Conservation (phyloP, 768 basidiomycete genomes). For the Serendipita sp. region DNA sequence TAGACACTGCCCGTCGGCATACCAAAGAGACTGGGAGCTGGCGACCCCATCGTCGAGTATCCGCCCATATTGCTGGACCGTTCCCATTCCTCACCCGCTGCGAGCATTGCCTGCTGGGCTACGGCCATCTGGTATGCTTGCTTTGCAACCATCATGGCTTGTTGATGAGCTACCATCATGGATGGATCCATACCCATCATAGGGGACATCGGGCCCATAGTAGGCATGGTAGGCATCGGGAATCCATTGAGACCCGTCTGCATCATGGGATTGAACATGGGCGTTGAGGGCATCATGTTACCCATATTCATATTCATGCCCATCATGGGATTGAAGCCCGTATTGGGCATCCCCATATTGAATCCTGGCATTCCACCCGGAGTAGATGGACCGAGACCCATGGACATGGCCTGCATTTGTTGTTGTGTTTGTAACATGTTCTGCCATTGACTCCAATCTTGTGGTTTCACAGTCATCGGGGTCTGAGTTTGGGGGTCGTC, state of each 20-base stretch:
- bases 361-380: slow-evolving; percentile 16
- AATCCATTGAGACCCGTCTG: background rate
- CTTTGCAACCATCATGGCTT: slow-evolving; percentile 73
- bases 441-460: slow-evolving; percentile 30
- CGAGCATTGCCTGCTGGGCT: slow-evolving; percentile 77
- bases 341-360: slow-evolving; percentile 20
- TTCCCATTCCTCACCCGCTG: slow-evolving; percentile 86
- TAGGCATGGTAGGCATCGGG: slow-evolving; percentile 3
- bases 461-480: slow-evolving; percentile 16
- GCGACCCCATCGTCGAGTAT: slow-evolving; percentile 19
- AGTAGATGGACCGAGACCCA: slow-evolving; percentile 15
- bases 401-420: slow-evolving; percentile 15
- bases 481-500: slow-evolving; percentile 14
- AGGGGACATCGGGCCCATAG: slow-evolving; percentile 8
- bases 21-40: background rate
- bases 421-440: slow-evolving; percentile 18
- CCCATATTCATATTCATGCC: slow-evolving; percentile 16
- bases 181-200: slow-evolving; percentile 28
- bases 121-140: slow-evolving; percentile 83
- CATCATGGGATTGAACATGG: slow-evolving; percentile 14
- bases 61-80: slow-evolving; percentile 45
- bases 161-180: slow-evolving; percentile 64
- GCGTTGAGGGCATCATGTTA: slow-evolving; percentile 20
- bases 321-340: slow-evolving; percentile 21
- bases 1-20: slow-evolving; percentile 34